Base-by-base conservation (phyloP, 345 rosid species). In the Nephelium lappaceum region DNA sequence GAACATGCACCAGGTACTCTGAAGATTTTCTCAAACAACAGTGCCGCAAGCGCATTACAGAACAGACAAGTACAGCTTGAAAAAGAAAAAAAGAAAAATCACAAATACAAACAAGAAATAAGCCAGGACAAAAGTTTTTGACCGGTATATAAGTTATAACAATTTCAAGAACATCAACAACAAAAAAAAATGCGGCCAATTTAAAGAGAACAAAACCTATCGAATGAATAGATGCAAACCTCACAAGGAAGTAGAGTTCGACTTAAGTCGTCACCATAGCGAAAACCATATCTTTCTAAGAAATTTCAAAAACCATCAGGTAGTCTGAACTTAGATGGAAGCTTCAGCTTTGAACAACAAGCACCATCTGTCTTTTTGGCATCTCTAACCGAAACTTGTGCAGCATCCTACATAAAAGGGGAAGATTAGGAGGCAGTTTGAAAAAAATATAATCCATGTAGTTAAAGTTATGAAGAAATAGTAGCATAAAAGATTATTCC, bases 221-320 rank as follows among this genome's bases (percentile, higher is more conserved):
- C 42, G 42, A 53, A 38, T 75, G 45, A 81, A 55, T 38, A 78
- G 83, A 86, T 68, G 71, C 84, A 77, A 86, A 96, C 99, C 99
- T 96, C 99, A 70, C 88, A 87, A 41, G 99, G 93, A 71, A 96
- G 97, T 82, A 96, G 84, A 51, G 94, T 73, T 23, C 99, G 86
- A 8, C 74, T 85, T 61, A 58, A 27, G 51, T 67, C 71, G 36
- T 84, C 84, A 72, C 98, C 97, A 75, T 94, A 94, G 79, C 88
- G 91, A 72, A 90, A 94, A 78, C 99, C 99, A 76, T 92, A 96
- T 90, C 91, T 88, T 76, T 91, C 97, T 76, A 96, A 77, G 79
- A 96, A 96, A 68, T 83, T 89, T 98, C 99, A 96, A 79, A 76
- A 79, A 69, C 88, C 89, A 5, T 81, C 82, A 18, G 8, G 77